A percentile compares a stretch with the other conserved stretches of the same genome.
These are phyloP conservation scores for Cicer pinnatifidum DNA, from an alignment of 306 rosid species.

Conservation along the genomic window DNA sequence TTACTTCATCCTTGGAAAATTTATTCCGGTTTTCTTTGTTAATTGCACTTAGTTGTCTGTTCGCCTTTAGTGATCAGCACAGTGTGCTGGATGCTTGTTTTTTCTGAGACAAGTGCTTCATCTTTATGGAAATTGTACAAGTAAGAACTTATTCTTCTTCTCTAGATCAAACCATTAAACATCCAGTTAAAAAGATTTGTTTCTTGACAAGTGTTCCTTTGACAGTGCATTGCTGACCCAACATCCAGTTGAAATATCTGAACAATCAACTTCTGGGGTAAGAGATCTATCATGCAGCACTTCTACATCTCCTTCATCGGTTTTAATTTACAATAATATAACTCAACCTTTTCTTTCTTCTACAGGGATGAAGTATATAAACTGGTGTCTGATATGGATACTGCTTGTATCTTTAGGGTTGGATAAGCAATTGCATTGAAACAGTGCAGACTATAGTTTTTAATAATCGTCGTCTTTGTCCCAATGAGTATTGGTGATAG, in stretches of 20 bases:
- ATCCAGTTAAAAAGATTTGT: not conserved
- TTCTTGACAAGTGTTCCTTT: slow-evolving; percentile 42
- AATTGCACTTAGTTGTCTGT: slow-evolving; percentile 85
- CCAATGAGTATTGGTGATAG: slow-evolving; percentile 57
- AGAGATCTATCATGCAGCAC: slow-evolving; percentile 8
- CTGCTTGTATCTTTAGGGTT: slow-evolving; percentile 55
- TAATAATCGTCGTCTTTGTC: slow-evolving; percentile 43
- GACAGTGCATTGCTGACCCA: slow-evolving; percentile 76
- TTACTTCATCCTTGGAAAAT: slow-evolving; percentile 74
- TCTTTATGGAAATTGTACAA: slow-evolving; percentile 70
- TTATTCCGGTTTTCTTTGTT: slow-evolving; percentile 90
- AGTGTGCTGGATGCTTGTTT: slow-evolving; percentile 70
- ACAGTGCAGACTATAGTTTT: slow-evolving; percentile 51
- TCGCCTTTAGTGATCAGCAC: slow-evolving; percentile 72
- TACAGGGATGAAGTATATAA: slow-evolving; percentile 63
- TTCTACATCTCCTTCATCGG: not conserved
- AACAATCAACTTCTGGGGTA: slow-evolving; percentile 65
- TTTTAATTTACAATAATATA: slow-evolving; percentile 5
- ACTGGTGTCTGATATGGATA: slow-evolving; percentile 51
- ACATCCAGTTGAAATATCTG: slow-evolving; percentile 58
- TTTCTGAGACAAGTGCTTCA: slow-evolving; percentile 77
- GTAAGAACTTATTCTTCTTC: slow-evolving; percentile 52
- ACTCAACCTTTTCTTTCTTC: slow-evolving; percentile 38
- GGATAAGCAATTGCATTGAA: slow-evolving; percentile 49
- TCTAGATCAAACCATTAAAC: slow-evolving; percentile 17